Percentiles rank a stretch among this genome's conserved stretches.
phyloP scores from a whole-genome alignment of 805 yeast species.

The Sugiyamaella floridensis region DNA sequence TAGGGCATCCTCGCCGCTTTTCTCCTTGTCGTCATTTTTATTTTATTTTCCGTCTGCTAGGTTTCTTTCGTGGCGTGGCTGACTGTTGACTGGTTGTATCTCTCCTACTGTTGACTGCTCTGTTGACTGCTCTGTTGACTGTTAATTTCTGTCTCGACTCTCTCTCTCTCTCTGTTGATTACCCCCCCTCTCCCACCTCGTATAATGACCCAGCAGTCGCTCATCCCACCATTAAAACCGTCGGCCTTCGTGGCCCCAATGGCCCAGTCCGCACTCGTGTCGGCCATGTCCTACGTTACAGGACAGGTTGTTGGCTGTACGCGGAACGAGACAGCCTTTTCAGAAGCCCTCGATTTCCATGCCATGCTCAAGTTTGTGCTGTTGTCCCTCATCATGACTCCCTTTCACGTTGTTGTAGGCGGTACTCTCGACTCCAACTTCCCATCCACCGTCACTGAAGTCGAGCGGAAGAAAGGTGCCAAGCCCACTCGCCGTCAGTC shows the following conservation, averaged over 20 bases:
- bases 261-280: slow-evolving; percentile 2
- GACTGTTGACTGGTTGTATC: neutral
- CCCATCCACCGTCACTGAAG: slow-evolving; percentile 1
- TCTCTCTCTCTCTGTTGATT: too few species aligned
- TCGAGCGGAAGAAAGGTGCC: neutral
- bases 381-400: slow-evolving; percentile 4
- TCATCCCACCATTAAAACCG: neutral
- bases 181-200: too few species aligned
- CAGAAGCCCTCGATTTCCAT: neutral
- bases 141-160: too few species aligned
- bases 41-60: too few species aligned
- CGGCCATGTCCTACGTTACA: slow-evolving; percentile 4
- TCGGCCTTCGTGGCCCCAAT: neutral
- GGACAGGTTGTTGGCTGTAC: neutral
- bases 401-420: slow-evolving; percentile 1
- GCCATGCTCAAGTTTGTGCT: neutral
- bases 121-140: too few species aligned
- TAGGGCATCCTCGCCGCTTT: neutral
- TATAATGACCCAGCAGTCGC: neutral
- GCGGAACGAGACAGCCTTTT: neutral
- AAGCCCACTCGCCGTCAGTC: neutral
- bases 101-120: neutral
- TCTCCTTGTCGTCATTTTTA: too few species aligned
- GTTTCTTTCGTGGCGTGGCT: neutral
- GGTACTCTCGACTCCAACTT: slow-evolving; percentile 3